Evolutionary conservation across 495 filamentous ascomycete species (phyloP).

Genomic region (Rusavskia elegans): DNA sequence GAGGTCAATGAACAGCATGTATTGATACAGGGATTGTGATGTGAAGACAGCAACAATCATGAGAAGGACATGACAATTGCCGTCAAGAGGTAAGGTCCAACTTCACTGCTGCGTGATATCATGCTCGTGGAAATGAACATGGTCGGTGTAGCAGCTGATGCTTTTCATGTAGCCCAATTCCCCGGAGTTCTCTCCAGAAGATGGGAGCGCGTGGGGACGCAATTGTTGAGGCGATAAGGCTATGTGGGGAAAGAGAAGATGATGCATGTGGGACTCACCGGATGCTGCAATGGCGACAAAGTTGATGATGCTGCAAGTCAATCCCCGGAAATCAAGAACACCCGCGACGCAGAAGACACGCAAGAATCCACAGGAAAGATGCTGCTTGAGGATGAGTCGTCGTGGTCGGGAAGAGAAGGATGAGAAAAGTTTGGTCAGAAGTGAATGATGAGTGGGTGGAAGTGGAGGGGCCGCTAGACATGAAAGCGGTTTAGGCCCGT

Average conservation of each 20-base stretch:
- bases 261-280: constrained; percentile 13
- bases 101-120: too few relatives aligned
- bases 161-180: too few relatives aligned
- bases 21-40: too few relatives aligned
- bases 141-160: too few relatives aligned
- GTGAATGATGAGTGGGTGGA: neutral
- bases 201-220: too few relatives aligned
- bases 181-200: too few relatives aligned
- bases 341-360: constrained; percentile 11
- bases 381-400: constrained; percentile 4
- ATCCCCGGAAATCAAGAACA: constrained; percentile 13
- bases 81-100: too few relatives aligned
- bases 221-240: too few relatives aligned
- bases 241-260: too few relatives aligned
- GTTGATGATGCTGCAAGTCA: constrained; percentile 15
- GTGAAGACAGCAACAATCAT: neutral
- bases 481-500: neutral
- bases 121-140: too few relatives aligned
- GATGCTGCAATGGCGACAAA: constrained; percentile 15
- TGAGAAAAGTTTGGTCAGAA: constrained; percentile 3
- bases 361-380: constrained; percentile 10
- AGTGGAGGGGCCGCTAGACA: neutral
- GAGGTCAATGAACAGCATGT: neutral
- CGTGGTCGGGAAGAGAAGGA: constrained; percentile 1
- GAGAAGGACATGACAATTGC: too few relatives aligned